phyloP scores from a whole-genome alignment of 257 asterid genomes.

The Solanum pimpinellifolium region DNA sequence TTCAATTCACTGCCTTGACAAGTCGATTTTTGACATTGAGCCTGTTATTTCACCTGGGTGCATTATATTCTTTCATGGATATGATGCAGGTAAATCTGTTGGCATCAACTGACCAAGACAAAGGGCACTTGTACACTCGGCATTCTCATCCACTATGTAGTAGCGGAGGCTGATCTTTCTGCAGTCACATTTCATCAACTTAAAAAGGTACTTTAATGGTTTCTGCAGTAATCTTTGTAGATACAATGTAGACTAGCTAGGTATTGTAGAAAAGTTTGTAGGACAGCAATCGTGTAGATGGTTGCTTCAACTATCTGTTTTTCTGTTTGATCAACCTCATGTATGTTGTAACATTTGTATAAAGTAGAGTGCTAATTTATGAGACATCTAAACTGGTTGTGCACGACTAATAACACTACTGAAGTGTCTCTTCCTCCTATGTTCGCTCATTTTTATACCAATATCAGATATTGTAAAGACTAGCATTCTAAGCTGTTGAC shows the following conservation, averaged over 20 bases:
- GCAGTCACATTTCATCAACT: not conserved
- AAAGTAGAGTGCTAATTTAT: not conserved
- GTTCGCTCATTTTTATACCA: not conserved
- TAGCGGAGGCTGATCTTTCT: slow-evolving; percentile 52
- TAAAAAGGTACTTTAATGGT: not conserved
- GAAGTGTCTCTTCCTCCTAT: not conserved
- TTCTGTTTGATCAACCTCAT: not conserved
- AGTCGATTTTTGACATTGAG: not conserved
- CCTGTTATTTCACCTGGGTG: not conserved
- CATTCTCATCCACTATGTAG: slow-evolving; percentile 27
- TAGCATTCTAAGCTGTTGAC: not conserved
- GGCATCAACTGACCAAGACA: slow-evolving; percentile 42
- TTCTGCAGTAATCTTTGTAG: not conserved
- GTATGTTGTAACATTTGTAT: not conserved
- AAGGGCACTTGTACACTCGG: slow-evolving; percentile 23
- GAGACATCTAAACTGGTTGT: not conserved
- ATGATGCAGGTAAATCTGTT: slow-evolving; percentile 61
- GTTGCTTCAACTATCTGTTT: not conserved
- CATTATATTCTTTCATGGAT: slow-evolving; percentile 1
- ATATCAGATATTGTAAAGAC: not conserved
- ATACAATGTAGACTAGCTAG: not conserved
- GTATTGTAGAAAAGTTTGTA: not conserved
- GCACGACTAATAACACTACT: not conserved
- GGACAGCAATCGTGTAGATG: not conserved
- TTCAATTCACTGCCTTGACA: slow-evolving; percentile 7